Base-by-base conservation (phyloP, 495 filamentous ascomycete genomes). In the Trichoderma reesei region DNA sequence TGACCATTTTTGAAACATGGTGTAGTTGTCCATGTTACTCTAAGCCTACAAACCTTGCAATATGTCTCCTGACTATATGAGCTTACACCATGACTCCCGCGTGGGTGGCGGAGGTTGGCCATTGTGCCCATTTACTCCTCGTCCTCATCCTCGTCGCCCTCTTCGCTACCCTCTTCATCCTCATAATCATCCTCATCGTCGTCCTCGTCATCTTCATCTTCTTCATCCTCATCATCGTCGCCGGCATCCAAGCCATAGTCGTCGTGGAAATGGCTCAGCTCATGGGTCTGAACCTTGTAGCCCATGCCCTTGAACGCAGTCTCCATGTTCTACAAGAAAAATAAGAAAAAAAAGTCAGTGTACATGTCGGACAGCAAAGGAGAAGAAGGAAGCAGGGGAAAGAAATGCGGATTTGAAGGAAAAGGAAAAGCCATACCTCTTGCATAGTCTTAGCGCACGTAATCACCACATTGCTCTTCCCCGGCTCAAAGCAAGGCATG, bases 381-480 rank as follows among this genome's bases (percentile, higher is more conserved):
- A 59, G 8, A 33, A 18, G n/a, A 56, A 44, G 16, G 60, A 6
- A 6, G 11, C 6, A 39, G 38, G 6, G 38, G 38, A 39, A 26
- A 26, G 26, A 26, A 26, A 26, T 26, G 26, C 26, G 26, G 26
- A 1, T 26, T 39, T 39, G 38, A 63, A 11, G 63, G 59, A 20
- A 31, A 63, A 11, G 63, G 59, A 20, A 31, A 39, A 64, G 64
- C 74, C 85, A 75, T 78, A 93, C 90, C 80, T 96, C 89, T 67
- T 87, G 79, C 83, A 96, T 88, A 48, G 90, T 83, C 41, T 88
- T 86, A 31, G 90, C 89, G 72, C 92, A 95, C n/a, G 94, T 94
- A 63, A 96, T 80, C 8, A 96, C 84, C 38, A 96, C 76, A 68
- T 97, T 93, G 59, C 90, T 86, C 62, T 79, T 90, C 65, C 84